Percentiles rank a stretch among this genome's conserved stretches.
Evolutionary conservation across 1,284 basidiomycete genomes (phyloP).

Genomic region (Caloboletus firmus): DNA sequence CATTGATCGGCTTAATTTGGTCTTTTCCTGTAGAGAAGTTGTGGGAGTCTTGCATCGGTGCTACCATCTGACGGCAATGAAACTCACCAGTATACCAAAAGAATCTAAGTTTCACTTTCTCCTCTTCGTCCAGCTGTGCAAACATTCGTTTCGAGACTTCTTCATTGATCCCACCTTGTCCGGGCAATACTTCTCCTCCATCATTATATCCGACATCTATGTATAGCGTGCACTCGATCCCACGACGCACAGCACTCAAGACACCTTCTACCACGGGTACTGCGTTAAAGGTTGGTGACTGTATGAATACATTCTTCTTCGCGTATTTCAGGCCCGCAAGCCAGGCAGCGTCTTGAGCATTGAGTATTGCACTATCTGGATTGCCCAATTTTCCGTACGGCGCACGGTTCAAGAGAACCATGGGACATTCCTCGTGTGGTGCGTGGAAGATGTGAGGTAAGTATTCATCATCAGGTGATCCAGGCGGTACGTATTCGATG

Average conservation of each 20-base stretch:
- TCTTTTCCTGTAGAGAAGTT: slow-evolving; percentile 54
- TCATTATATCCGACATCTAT: slow-evolving; percentile 73
- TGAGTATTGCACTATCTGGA: slow-evolving; percentile 46
- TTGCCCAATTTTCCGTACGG: slow-evolving; percentile 52
- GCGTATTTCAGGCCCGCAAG: slow-evolving; percentile 71
- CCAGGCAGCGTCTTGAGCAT: slow-evolving; percentile 78
- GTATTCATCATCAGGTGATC: slow-evolving; percentile 36
- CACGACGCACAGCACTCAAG: slow-evolving; percentile 64
- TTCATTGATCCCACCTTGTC: slow-evolving; percentile 82
- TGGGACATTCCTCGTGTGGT: slow-evolving; percentile 64
- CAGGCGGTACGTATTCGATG: slow-evolving; percentile 29
- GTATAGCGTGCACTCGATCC: slow-evolving; percentile 65
- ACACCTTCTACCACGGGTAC: slow-evolving; percentile 65
- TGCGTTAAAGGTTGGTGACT: slow-evolving; percentile 78
- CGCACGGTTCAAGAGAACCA: slow-evolving; percentile 70
- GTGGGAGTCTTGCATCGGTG: slow-evolving; percentile 20
- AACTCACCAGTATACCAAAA: slow-evolving; percentile 59
- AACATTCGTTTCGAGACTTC: slow-evolving; percentile 71
- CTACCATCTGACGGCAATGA: background rate
- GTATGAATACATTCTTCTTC: slow-evolving; percentile 70
- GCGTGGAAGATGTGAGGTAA: slow-evolving; percentile 51
- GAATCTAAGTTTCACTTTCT: slow-evolving; percentile 58
- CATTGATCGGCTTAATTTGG: slow-evolving; percentile 70
- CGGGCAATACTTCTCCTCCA: slow-evolving; percentile 69
- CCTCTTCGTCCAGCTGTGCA: slow-evolving; percentile 49